Percentiles rank a stretch among this genome's conserved stretches.
These are phyloP conservation scores for Hymenoscyphus repandus DNA, from an alignment of 2,329 filamentous ascomycete species.

Conservation along the genomic window DNA sequence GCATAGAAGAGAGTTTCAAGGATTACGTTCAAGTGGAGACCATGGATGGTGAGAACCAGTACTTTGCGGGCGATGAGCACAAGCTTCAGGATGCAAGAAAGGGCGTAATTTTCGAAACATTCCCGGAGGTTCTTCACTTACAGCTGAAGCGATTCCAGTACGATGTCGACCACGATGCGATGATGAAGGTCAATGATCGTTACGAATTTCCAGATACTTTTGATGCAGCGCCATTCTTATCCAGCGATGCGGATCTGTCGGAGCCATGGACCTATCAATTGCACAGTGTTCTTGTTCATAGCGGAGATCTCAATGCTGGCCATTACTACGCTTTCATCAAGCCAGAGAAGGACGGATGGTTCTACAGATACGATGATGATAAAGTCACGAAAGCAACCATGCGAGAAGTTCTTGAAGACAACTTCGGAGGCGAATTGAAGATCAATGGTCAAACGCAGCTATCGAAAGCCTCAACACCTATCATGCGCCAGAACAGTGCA, in stretches of 20 bases:
- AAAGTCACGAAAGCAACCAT: conserved; percentile 91
- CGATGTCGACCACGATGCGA: conserved; percentile 89
- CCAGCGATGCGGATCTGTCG: conserved; percentile 77
- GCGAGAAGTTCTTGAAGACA: conserved; percentile 90
- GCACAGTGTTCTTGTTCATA: conserved; percentile 93
- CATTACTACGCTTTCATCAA: conserved; percentile 98
- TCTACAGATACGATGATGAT: conserved; percentile 97
- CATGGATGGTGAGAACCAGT: conserved; percentile 97
- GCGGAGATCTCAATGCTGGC: conserved; percentile 91
- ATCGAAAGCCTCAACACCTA: conserved; percentile 47
- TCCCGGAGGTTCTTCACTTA: conserved; percentile 88
- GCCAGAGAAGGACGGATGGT: conserved; percentile 85
- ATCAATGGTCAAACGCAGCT: conserved; percentile 41
- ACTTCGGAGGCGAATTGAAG: conserved; percentile 83
- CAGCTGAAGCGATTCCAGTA: conserved; percentile 98
- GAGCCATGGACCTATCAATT: conserved; percentile 90
- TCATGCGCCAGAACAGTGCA: conserved; percentile 71
- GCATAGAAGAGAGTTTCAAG: conserved; percentile 86
- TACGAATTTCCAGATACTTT: conserved; percentile 85
- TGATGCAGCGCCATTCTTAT: conserved; percentile 81
- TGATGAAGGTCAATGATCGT: conserved; percentile 97
- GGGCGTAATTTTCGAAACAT: conserved; percentile 93
- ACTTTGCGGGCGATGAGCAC: conserved; percentile 83
- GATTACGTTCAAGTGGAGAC: conserved; percentile 97
- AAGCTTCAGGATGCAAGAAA: conserved; percentile 96